Conservation (phyloP, 352 stramenopile species). For the Phytophthora vignae region DNA sequence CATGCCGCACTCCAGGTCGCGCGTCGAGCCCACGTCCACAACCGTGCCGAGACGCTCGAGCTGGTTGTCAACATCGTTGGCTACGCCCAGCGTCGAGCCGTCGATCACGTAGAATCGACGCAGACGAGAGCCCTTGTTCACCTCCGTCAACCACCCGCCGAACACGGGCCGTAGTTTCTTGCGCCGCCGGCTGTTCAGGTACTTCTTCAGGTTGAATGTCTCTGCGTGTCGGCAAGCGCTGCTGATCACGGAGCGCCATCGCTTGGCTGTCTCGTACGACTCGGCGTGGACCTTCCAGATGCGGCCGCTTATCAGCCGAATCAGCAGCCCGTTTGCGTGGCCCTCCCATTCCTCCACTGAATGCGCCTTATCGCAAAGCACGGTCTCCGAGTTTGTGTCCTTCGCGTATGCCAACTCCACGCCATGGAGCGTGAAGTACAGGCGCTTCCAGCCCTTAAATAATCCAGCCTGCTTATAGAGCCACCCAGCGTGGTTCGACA, state of each 20-base stretch:
- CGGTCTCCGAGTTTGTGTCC: constrained; percentile 73
- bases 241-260: constrained; percentile 73
- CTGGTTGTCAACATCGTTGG: constrained; percentile 84
- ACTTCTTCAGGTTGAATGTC: constrained; percentile 73
- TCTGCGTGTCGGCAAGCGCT: constrained; percentile 58
- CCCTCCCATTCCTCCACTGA: constrained; percentile 75
- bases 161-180: constrained; percentile 78
- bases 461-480: constrained; percentile 78
- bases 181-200: constrained; percentile 66
- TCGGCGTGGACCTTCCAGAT: constrained; percentile 78
- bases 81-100: constrained; percentile 69
- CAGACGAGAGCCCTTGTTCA: constrained; percentile 49
- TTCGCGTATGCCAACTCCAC: constrained; percentile 74
- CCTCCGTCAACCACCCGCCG: constrained; percentile 81
- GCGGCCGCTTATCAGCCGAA: constrained; percentile 70
- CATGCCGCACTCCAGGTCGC: constrained; percentile 73
- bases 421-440: constrained; percentile 86
- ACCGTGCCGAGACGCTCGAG: constrained; percentile 71
- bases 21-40: constrained; percentile 67
- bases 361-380: constrained; percentile 66
- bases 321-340: constrained; percentile 72
- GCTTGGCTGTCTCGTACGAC: constrained; percentile 80
- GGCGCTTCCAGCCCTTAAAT: constrained; percentile 85
- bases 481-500: constrained; percentile 83
- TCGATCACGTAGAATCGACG: constrained; percentile 85